These are phyloP conservation scores for Rhipidocladum racemiflorum DNA, from an alignment of 176 grass and related monocot species.

Conservation along the genomic window DNA sequence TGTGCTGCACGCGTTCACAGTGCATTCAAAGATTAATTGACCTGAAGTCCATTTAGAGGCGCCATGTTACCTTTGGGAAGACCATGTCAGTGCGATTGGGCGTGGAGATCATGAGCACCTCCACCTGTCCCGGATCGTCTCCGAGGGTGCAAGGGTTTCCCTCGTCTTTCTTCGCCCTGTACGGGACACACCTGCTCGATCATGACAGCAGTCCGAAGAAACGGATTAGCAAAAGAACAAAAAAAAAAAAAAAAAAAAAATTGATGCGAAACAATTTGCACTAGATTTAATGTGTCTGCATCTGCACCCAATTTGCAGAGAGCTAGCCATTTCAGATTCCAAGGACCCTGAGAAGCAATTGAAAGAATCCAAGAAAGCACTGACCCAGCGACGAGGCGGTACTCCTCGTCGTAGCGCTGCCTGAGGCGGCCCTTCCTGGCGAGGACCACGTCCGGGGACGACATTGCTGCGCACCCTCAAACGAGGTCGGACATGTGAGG, in stretches of 20 bases:
- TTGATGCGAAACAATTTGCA: not conserved
- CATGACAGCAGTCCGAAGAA: not conserved
- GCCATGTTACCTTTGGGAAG: constrained; percentile 71
- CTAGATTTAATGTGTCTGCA: too few species aligned
- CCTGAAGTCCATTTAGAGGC: not conserved
- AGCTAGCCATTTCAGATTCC: not conserved
- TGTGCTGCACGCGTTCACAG: not conserved
- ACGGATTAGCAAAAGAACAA: not conserved
- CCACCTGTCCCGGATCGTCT: constrained; percentile 31
- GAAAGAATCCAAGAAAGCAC: not conserved
- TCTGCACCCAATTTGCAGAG: too few species aligned
- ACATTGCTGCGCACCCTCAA: not conserved
- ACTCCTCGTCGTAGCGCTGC: constrained; percentile 68
- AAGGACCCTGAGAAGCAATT: not conserved
- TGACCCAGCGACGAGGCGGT: constrained; percentile 70
- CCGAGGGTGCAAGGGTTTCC: constrained; percentile 26
- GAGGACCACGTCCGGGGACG: constrained; percentile 24
- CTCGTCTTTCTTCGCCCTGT: constrained; percentile 52
- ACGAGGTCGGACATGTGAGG: constrained; percentile 9
- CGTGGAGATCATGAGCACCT: constrained; percentile 86
- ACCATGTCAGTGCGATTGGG: constrained; percentile 68
- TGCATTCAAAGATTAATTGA: not conserved
- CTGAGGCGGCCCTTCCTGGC: constrained; percentile 63
- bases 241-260: not conserved
- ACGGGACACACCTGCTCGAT: constrained; percentile 62